These are phyloP conservation scores for Hypoxylon sp. DNA, from an alignment of 2,329 filamentous ascomycete species.

Conservation along the genomic window DNA sequence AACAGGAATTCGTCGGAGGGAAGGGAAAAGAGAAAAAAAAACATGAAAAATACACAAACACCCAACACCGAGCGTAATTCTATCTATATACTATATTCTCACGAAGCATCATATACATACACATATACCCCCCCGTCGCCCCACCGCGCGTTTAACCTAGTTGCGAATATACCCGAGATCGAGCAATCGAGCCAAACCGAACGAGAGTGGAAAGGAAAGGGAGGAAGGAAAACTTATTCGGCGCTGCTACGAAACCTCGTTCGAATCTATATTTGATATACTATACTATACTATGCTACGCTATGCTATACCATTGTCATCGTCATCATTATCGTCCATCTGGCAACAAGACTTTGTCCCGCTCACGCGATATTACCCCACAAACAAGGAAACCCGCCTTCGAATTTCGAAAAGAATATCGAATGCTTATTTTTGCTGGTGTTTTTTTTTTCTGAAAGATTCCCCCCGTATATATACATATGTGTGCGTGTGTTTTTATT, in stretches of 20 bases:
- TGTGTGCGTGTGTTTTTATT: constrained; percentile 2
- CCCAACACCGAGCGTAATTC: constrained; percentile 38
- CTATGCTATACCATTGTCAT: constrained; percentile 14
- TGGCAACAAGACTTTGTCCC: constrained; percentile 47
- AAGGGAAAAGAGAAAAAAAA: constrained; percentile 6
- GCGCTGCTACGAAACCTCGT: constrained; percentile 15
- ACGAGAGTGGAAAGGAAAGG: constrained; percentile 12
- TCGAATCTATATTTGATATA: constrained; percentile 18
- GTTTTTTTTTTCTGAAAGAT: constrained; percentile 1
- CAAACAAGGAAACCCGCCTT: constrained; percentile 8
- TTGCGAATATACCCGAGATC: constrained; percentile 41
- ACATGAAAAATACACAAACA: constrained; percentile 16
- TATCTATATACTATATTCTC: constrained; percentile 44
- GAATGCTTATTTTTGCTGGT: constrained; percentile 30
- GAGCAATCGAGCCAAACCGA: constrained; percentile 39
- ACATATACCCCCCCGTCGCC: constrained; percentile 42
- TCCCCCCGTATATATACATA: constrained; percentile 12
- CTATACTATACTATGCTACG: too few species aligned
- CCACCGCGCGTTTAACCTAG: constrained; percentile 32
- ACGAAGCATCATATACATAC: constrained; percentile 42
- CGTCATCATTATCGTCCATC: constrained; percentile 17
- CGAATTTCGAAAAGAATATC: constrained; percentile 6
- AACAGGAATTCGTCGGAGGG: constrained; percentile 5
- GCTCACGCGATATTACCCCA: constrained; percentile 50
- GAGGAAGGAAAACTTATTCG: constrained; percentile 15